Evolutionary conservation across 768 basidiomycete species (phyloP).

Genomic region (Fistulinella prunicolor): DNA sequence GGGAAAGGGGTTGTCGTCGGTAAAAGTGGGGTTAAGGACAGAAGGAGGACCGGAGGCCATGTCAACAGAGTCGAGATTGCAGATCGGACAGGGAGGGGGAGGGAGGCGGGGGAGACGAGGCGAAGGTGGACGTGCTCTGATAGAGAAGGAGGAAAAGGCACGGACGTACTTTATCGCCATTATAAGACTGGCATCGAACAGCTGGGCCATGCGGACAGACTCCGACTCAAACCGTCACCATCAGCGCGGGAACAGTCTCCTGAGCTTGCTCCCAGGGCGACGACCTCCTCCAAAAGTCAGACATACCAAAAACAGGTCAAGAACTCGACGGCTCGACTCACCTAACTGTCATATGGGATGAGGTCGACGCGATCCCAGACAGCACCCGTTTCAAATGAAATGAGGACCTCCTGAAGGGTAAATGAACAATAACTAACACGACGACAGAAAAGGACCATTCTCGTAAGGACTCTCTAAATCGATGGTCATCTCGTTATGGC

Average conservation of each 20-base stretch:
- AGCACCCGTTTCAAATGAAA: neutral
- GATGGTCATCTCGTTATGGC: no score
- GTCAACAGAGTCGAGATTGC: neutral
- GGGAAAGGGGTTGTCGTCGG: slow-evolving; percentile 40
- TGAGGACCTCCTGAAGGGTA: neutral
- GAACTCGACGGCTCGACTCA: no score
- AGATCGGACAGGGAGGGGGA: neutral
- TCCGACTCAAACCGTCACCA: neutral
- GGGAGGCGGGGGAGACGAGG: neutral
- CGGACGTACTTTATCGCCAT: slow-evolving; percentile 4
- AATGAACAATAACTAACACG: neutral
- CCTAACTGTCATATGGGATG: no score
- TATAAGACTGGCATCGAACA: neutral
- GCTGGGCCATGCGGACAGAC: neutral
- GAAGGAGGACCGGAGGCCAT: slow-evolving; percentile 5
- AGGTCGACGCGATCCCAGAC: no score
- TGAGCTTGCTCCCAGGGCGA: no score
- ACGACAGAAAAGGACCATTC: no score
- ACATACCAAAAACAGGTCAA: no score
- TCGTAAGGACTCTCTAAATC: no score
- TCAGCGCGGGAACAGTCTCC: neutral
- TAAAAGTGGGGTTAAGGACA: slow-evolving; percentile 30
- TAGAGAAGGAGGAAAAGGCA: no score
- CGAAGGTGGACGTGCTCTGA: no score
- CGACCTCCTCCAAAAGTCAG: no score